Evolutionary conservation across 768 basidiomycete genomes (phyloP).

Genomic region (Tylopilus rubrobrunneus): DNA sequence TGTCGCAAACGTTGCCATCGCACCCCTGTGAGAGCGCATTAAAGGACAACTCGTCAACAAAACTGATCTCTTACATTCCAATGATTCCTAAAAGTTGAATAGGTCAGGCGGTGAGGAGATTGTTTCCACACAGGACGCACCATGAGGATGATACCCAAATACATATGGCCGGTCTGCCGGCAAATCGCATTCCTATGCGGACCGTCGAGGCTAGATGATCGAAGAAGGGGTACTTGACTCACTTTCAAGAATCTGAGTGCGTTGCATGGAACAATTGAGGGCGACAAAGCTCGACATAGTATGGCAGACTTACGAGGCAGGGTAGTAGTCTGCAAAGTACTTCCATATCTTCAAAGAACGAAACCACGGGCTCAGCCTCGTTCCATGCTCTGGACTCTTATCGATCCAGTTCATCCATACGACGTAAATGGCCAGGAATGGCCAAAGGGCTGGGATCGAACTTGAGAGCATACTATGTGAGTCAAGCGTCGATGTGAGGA

Average conservation of each 20-base stretch:
- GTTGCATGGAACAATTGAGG: neutral
- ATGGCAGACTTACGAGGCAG: constrained; percentile 68
- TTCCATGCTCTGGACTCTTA: constrained; percentile 66
- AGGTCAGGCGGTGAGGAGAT: constrained; percentile 3
- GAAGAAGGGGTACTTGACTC: constrained; percentile 3
- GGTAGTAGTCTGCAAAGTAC: constrained; percentile 91
- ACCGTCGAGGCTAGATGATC: neutral
- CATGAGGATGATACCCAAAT: constrained; percentile 98
- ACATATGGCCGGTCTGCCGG: constrained; percentile 91
- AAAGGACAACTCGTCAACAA: neutral
- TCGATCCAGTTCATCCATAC: constrained; percentile 79
- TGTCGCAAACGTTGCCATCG: constrained; percentile 92
- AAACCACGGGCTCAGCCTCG: constrained; percentile 72
- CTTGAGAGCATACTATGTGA: constrained; percentile 37
- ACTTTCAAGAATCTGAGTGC: constrained; percentile 33
- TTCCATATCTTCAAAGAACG: constrained; percentile 70
- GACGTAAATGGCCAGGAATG: constrained; percentile 69
- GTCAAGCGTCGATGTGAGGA: neutral
- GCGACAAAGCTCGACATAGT: neutral
- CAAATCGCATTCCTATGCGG: constrained; percentile 69
- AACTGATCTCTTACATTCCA: constrained; percentile 69
- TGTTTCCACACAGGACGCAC: constrained; percentile 37
- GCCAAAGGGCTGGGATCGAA: constrained; percentile 88
- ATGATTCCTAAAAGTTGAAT: constrained; percentile 71
- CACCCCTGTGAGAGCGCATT: constrained; percentile 57